A percentile compares a stretch with the other conserved stretches of the same genome.
Evolutionary conservation across 1,284 basidiomycete genomes (phyloP).

Genomic region (Thecaphora frezii): DNA sequence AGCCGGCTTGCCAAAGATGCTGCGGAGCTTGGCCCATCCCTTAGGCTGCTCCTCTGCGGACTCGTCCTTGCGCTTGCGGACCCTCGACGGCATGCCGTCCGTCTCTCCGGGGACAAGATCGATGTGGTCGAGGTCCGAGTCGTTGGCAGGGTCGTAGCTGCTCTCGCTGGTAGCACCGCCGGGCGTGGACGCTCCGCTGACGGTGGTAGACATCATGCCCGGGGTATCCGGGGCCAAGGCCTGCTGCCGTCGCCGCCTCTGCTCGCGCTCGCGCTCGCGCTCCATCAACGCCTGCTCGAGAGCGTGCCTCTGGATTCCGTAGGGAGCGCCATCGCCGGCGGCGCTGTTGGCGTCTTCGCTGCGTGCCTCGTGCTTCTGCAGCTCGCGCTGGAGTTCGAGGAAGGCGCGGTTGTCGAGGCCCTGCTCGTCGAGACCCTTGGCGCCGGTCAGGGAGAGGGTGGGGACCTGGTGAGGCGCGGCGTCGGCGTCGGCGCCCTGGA

Average conservation of each 20-base stretch:
- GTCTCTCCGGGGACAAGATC: constrained; percentile 55
- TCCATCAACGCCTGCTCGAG: constrained; percentile 23
- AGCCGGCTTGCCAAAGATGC: constrained; percentile 34
- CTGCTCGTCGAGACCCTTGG: constrained; percentile 48
- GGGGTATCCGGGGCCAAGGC: constrained; percentile 8
- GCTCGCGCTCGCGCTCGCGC: constrained; percentile 23
- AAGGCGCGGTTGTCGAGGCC: constrained; percentile 51
- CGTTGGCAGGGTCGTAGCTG: constrained; percentile 52
- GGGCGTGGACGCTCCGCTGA: constrained; percentile 41
- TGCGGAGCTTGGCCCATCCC: constrained; percentile 51
- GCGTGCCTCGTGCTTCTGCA: constrained; percentile 42
- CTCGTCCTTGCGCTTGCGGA: constrained; percentile 20
- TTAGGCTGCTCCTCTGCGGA: constrained; percentile 23
- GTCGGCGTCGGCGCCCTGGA: background rate
- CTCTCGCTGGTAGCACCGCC: constrained; percentile 40
- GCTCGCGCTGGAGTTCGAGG: constrained; percentile 46
- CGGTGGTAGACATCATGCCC: constrained; percentile 8
- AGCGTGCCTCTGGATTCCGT: constrained; percentile 4
- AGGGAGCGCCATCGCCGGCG: constrained; percentile 9
- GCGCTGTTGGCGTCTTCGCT: constrained; percentile 17
- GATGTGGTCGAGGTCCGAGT: constrained; percentile 52
- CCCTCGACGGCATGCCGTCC: constrained; percentile 53
- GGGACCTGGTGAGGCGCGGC: constrained; percentile 12
- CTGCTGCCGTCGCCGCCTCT: constrained; percentile 12
- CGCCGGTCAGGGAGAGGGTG: constrained; percentile 36